phyloP scores from a whole-genome alignment of 1,139 yeast species.

The Saccharomyces hybrid region DNA sequence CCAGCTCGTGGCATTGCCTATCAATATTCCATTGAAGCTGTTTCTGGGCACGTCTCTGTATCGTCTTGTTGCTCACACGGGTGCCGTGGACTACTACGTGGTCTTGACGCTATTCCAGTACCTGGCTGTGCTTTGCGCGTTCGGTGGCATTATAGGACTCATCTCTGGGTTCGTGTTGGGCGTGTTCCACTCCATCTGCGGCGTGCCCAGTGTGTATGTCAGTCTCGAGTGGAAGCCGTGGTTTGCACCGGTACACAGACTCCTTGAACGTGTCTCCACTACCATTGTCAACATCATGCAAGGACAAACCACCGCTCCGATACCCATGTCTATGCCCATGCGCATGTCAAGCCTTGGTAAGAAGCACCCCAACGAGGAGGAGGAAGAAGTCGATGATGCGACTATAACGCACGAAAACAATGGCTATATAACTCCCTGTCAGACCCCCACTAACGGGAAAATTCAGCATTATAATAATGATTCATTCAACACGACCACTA shows the following conservation, averaged over 20 bases:
- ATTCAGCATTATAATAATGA: neutral
- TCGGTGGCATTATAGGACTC: conserved; percentile 1
- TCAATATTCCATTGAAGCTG: conserved; percentile 5
- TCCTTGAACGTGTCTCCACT: neutral
- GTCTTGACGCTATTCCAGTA: conserved; percentile 10
- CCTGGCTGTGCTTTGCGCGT: conserved; percentile 7
- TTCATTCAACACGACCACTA: neutral
- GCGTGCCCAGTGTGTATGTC: conserved; percentile 4
- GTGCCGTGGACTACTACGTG: conserved; percentile 7
- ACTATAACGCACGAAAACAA: neutral
- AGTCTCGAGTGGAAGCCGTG: neutral
- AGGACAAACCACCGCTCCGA: neutral
- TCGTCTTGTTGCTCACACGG: conserved; percentile 7
- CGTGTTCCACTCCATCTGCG: conserved; percentile 1
- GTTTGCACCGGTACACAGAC: neutral
- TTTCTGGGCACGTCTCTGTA: conserved; percentile 10
- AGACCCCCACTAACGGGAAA: neutral
- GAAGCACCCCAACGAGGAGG: neutral
- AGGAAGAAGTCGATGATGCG: neutral
- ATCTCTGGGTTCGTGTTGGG: conserved; percentile 1
- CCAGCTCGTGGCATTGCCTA: conserved; percentile 10
- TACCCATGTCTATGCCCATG: neutral
- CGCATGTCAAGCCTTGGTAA: neutral
- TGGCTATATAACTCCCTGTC: neutral
- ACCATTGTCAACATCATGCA: neutral